Base-by-base conservation (phyloP, 768 basidiomycete species). In the Multifurca ochricompacta region DNA sequence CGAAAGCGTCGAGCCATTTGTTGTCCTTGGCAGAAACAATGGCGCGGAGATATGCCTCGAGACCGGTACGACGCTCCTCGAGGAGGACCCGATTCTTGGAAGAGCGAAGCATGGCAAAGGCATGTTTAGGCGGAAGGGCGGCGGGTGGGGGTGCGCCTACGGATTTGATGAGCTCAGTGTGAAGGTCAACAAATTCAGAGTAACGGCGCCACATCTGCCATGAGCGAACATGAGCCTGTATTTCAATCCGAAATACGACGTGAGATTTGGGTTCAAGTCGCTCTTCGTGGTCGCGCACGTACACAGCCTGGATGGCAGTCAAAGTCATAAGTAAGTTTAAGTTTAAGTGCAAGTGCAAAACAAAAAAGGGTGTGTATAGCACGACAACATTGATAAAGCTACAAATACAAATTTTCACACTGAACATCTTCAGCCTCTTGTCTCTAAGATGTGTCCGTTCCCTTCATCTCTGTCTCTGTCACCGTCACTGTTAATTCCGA, bases 141-240 rank as follows among this genome's bases (percentile, higher is more conserved):
- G 70, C 77, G 11, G 94, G 93, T 10, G 93, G 91, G 18, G 84
- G 70, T n/a, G 81, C 77, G 14, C 84, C 84, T n/a, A 80, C 79
- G n/a, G 83, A 79, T 65, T 86, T 84, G 25, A 78, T 77, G 63
- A 96, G 80, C 63, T 93, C 87, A 7, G 79, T 77, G 68, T 94
- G 80, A 6, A 98, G 81, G 63, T 90, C 83, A 65, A 79, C 83
- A 71, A 98, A 98, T 71, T 96, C 92, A 39, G 91, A 93, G 72
- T 97, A 98, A 46, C 95, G 87, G 54, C 87, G 77, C 82, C 87
- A 89, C 77, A 96, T 88, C 53, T 86, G 81, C 93, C 94, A 97
- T 66, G 90, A 85, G 57, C 89, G 84, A 27, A 92, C 88, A 51
- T 90, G 83, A 6, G 91, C 91, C 62, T 87, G 82, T 62, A 97